phyloP scores from a whole-genome alignment of 768 basidiomycete species.

The Hypsizygus marmoreus region DNA sequence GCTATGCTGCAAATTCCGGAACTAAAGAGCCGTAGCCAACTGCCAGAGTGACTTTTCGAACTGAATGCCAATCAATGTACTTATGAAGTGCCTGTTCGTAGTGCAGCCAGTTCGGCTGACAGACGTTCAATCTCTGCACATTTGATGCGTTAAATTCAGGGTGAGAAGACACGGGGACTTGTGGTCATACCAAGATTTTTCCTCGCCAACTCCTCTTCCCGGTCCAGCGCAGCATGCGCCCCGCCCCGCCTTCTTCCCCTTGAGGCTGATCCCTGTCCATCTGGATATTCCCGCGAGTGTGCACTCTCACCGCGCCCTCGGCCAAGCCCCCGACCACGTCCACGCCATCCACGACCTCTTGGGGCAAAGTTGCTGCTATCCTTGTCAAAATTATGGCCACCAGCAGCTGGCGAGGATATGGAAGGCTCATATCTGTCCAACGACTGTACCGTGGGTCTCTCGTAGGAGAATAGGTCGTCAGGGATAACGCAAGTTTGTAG shows the following conservation, averaged over 20 bases:
- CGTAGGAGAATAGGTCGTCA: slow-evolving; percentile 29
- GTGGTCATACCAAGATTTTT: slow-evolving; percentile 7
- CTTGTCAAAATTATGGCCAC: background rate
- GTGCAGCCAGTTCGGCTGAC: slow-evolving; percentile 3
- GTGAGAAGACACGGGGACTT: background rate
- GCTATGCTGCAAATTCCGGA: too few species aligned
- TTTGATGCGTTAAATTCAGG: background rate
- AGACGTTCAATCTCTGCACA: slow-evolving; percentile 2
- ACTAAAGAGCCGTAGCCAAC: too few species aligned
- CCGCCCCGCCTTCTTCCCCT: too few species aligned
- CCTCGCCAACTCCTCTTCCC: background rate
- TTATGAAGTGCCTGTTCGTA: background rate
- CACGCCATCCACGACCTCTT: slow-evolving; percentile 11
- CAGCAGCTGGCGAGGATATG: background rate
- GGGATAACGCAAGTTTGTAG: slow-evolving; percentile 31
- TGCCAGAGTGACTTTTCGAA: too few species aligned
- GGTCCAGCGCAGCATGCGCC: background rate
- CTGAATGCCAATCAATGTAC: too few species aligned
- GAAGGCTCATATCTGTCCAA: background rate
- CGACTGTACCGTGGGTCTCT: slow-evolving; percentile 1
- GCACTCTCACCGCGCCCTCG: slow-evolving; percentile 17
- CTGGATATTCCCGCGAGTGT: slow-evolving; percentile 6
- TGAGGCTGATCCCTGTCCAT: too few species aligned
- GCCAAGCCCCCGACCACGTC: slow-evolving; percentile 10
- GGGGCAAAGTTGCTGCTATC: too few species aligned